Evolutionary conservation across 129 eudicot genomes (phyloP).

Genomic region (Artemisia tridentata): DNA sequence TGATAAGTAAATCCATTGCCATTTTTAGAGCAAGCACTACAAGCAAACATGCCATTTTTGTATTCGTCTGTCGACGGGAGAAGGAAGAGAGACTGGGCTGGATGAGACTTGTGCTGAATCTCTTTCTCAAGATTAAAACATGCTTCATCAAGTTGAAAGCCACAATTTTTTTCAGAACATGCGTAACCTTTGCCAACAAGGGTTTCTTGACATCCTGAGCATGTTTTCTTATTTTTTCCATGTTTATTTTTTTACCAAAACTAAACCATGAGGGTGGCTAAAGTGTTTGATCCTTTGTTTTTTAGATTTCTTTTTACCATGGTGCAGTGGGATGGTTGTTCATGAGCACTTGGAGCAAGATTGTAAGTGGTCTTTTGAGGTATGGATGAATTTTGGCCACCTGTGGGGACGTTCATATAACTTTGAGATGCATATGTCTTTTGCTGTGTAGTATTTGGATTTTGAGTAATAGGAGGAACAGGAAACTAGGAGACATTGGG

Average conservation of each 20-base stretch:
- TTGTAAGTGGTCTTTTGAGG: too few species aligned
- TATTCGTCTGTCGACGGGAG: constrained; percentile 16
- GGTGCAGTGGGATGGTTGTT: constrained; percentile 19
- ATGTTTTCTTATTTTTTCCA: constrained; percentile 27
- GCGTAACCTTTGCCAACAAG: constrained; percentile 29
- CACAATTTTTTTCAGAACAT: constrained; percentile 38
- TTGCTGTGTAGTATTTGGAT: not conserved
- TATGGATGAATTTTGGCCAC: too few species aligned
- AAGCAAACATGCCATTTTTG: constrained; percentile 25
- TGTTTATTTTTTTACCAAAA: constrained; percentile 30
- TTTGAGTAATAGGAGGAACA: not conserved
- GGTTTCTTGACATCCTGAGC: constrained; percentile 45
- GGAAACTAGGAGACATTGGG: not conserved
- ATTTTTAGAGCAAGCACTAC: constrained; percentile 42
- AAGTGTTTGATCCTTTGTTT: constrained; percentile 32
- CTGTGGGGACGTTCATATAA: too few species aligned
- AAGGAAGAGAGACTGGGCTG: constrained; percentile 43
- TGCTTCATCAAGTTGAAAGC: constrained; percentile 45
- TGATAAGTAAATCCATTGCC: constrained; percentile 32
- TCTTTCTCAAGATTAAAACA: constrained; percentile 39
- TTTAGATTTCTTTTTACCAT: constrained; percentile 13
- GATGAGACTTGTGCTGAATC: constrained; percentile 47
- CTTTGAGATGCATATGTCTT: not conserved
- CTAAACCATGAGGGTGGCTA: constrained; percentile 50
- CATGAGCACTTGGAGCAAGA: not conserved